These are phyloP conservation scores for Hymenoscyphus occultus DNA, from an alignment of 2,329 filamentous ascomycete species.

Conservation along the genomic window DNA sequence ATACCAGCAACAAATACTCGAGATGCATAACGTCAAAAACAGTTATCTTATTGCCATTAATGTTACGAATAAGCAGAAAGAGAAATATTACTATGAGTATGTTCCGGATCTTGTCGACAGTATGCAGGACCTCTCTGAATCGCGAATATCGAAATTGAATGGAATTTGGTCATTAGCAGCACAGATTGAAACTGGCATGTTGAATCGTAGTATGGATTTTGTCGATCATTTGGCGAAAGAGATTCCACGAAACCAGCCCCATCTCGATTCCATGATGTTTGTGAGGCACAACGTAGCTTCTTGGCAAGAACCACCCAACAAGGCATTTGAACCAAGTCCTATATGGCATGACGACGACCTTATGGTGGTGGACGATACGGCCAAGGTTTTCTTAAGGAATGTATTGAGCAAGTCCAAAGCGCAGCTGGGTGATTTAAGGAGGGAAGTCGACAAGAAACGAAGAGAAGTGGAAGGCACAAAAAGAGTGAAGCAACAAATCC, in stretches of 20 bases:
- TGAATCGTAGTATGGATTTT: constrained; percentile 69
- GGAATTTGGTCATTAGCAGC: constrained; percentile 79
- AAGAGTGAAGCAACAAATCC: constrained; percentile 68
- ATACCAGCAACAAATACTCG: constrained; percentile 86
- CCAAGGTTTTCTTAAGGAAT: constrained; percentile 89
- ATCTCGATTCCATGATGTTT: constrained; percentile 97
- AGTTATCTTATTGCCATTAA: constrained; percentile 96
- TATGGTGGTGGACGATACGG: constrained; percentile 82
- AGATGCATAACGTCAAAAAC: constrained; percentile 99
- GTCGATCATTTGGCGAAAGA: constrained; percentile 73
- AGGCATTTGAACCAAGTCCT: constrained; percentile 87
- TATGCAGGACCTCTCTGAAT: constrained; percentile 89
- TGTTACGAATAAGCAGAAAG: constrained; percentile 95
- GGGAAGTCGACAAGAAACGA: constrained; percentile 81
- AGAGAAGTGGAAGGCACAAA: constrained; percentile 80
- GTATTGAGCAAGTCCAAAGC: constrained; percentile 86
- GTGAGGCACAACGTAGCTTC: constrained; percentile 81
- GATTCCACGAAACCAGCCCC: constrained; percentile 82
- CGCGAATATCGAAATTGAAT: constrained; percentile 80
- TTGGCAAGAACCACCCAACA: constrained; percentile 82
- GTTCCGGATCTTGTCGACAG: constrained; percentile 91
- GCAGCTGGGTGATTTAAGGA: constrained; percentile 73
- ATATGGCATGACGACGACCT: constrained; percentile 93
- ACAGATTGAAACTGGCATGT: constrained; percentile 73
- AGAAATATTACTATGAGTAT: constrained; percentile 96